A percentile compares a stretch with the other conserved stretches of the same genome.
Conservation (phyloP, 208 protist genomes). For the Trypanosoma boissoni region DNA sequence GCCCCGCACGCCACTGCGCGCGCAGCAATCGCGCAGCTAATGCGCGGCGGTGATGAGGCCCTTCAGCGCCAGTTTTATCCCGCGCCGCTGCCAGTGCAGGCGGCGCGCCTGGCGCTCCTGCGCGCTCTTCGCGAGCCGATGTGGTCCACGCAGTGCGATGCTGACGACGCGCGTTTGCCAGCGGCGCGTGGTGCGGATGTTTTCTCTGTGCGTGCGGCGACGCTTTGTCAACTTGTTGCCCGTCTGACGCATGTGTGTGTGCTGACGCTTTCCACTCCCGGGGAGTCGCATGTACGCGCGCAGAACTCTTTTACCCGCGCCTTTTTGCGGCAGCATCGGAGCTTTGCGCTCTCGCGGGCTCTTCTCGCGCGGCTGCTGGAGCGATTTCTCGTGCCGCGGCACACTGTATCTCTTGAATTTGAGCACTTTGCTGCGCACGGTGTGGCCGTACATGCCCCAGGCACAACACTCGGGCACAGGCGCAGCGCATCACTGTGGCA, state of each 20-base stretch:
- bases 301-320: conserved; percentile 26
- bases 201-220: conserved; percentile 49
- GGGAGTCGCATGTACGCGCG: conserved; percentile 12
- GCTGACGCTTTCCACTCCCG: conserved; percentile 2
- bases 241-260: conserved; percentile 58
- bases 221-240: conserved; percentile 61
- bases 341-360: conserved; percentile 43
- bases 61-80: conserved; percentile 15
- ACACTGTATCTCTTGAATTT: conserved; percentile 41
- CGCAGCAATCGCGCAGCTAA: conserved; percentile 15
- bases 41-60: neutral
- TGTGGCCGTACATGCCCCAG: conserved; percentile 42
- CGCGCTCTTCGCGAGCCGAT: conserved; percentile 31
- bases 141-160: conserved; percentile 20
- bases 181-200: conserved; percentile 26
- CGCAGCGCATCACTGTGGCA: conserved; percentile 51
- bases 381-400: conserved; percentile 48
- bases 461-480: conserved; percentile 19
- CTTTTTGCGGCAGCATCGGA: conserved; percentile 57
- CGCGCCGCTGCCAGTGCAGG: conserved; percentile 30
- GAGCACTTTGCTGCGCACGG: conserved; percentile 43
- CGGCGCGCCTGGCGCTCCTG: conserved; percentile 22
- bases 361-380: conserved; percentile 61
- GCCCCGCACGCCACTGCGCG: neutral
- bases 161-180: conserved; percentile 30